phyloP scores from a whole-genome alignment of 192 early-diverging fungal species.

The Umbelopsis sp. region DNA sequence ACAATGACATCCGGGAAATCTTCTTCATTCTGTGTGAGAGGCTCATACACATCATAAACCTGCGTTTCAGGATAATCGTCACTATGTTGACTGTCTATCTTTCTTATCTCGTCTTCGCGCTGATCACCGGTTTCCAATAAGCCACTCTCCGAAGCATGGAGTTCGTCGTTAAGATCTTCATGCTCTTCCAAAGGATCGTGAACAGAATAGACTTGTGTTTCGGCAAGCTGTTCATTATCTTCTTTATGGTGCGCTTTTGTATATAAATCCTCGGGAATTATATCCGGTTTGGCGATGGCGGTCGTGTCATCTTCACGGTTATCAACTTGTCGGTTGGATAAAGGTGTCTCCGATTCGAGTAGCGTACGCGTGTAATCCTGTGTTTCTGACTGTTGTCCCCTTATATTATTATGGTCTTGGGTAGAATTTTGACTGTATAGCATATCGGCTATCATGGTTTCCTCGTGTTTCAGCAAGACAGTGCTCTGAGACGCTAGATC shows the following conservation, averaged over 20 bases:
- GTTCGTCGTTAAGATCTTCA: neutral
- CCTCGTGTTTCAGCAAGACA: neutral
- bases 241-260: neutral
- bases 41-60: constrained; percentile 5
- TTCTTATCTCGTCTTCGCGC: neutral
- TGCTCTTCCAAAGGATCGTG: constrained; percentile 9
- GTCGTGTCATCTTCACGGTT: neutral
- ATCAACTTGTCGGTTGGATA: neutral
- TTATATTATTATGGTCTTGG: neutral
- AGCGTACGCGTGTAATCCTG: neutral
- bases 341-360: neutral
- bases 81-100: neutral
- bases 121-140: no score
- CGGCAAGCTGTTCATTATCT: neutral
- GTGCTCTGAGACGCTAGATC: neutral
- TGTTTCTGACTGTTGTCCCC: neutral
- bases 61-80: neutral
- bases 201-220: neutral
- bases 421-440: neutral
- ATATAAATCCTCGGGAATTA: neutral
- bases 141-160: neutral
- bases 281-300: neutral
- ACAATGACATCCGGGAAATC: neutral
- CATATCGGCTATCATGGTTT: neutral
- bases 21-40: neutral